Percentiles rank a stretch among this genome's conserved stretches.
These are phyloP conservation scores for Pisolithus marmoratus DNA, from an alignment of 768 basidiomycete species.

Conservation along the genomic window DNA sequence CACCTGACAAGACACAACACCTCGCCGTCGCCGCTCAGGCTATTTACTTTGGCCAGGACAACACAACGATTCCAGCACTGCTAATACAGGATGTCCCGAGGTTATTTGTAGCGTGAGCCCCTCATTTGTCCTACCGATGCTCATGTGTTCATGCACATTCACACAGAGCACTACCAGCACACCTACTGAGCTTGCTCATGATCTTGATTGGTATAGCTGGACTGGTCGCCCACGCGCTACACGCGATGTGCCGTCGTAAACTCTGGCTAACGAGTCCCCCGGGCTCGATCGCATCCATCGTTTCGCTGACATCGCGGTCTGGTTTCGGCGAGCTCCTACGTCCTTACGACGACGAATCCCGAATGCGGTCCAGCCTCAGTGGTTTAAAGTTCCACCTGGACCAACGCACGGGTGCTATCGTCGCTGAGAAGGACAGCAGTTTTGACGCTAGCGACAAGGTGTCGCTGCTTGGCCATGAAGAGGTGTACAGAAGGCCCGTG, in stretches of 20 bases:
- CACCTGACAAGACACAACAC: conserved; percentile 42
- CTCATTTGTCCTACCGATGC: neutral
- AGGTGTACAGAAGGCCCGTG: conserved; percentile 1
- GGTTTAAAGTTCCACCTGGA: conserved; percentile 53
- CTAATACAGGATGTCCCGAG: conserved; percentile 41
- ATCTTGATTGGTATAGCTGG: conserved; percentile 46
- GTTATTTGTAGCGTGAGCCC: conserved; percentile 52
- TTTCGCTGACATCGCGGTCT: conserved; percentile 53
- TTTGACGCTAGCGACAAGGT: conserved; percentile 3
- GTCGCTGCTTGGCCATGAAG: conserved; percentile 11
- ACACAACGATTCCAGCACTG: conserved; percentile 33
- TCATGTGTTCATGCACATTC: conserved; percentile 1
- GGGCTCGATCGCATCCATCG: conserved; percentile 52
- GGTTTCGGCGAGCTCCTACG: conserved; percentile 58
- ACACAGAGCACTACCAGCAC: conserved; percentile 46
- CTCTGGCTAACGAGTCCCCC: conserved; percentile 51
- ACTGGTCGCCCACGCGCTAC: conserved; percentile 41
- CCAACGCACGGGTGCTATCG: conserved; percentile 52
- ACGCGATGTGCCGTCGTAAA: conserved; percentile 40
- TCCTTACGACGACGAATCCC: conserved; percentile 48
- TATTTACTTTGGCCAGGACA: conserved; percentile 49
- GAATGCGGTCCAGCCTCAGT: conserved; percentile 42
- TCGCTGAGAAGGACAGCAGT: conserved; percentile 43
- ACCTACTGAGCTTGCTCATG: conserved; percentile 44
- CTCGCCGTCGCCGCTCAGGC: conserved; percentile 52